Evolutionary conservation across 257 asterid species (phyloP).

Genomic region (Gynochthodes officinalis): DNA sequence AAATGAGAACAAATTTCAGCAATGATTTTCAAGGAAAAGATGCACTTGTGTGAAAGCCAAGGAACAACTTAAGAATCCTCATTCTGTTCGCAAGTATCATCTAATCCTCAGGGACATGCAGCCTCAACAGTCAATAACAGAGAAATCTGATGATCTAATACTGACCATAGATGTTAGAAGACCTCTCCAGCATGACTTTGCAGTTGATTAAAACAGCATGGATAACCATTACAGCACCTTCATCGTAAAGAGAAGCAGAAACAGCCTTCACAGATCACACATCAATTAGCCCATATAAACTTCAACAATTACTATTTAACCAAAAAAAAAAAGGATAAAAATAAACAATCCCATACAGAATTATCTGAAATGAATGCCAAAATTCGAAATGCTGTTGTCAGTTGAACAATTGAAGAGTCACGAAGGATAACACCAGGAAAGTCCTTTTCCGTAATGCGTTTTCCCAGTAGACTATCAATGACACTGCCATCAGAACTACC

Average conservation of each 20-base stretch:
- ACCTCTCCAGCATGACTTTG: constrained; percentile 89
- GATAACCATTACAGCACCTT: constrained; percentile 91
- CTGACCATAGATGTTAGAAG: constrained; percentile 90
- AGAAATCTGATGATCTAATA: constrained; percentile 1
- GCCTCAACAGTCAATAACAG: neutral
- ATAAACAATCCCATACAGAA: constrained; percentile 40
- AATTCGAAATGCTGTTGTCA: constrained; percentile 88
- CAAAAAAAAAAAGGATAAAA: neutral
- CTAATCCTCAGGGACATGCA: neutral
- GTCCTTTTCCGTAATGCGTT: constrained; percentile 89
- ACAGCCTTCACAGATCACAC: constrained; percentile 50
- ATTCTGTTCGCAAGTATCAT: neutral
- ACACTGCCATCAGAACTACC: constrained; percentile 70
- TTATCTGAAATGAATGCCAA: constrained; percentile 85
- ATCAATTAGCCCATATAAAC: constrained; percentile 28
- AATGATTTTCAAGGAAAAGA: neutral
- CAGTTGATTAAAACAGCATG: constrained; percentile 94
- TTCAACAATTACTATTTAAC: constrained; percentile 10
- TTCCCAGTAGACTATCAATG: constrained; percentile 82
- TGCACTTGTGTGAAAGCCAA: neutral
- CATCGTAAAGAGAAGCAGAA: constrained; percentile 88
- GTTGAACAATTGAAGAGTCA: constrained; percentile 83
- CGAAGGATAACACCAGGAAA: constrained; percentile 86
- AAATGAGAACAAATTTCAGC: neutral
- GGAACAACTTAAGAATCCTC: neutral